Evolutionary conservation across 2,329 filamentous ascomycete genomes (phyloP).

Genomic region (Chaetomiaceae sp.): DNA sequence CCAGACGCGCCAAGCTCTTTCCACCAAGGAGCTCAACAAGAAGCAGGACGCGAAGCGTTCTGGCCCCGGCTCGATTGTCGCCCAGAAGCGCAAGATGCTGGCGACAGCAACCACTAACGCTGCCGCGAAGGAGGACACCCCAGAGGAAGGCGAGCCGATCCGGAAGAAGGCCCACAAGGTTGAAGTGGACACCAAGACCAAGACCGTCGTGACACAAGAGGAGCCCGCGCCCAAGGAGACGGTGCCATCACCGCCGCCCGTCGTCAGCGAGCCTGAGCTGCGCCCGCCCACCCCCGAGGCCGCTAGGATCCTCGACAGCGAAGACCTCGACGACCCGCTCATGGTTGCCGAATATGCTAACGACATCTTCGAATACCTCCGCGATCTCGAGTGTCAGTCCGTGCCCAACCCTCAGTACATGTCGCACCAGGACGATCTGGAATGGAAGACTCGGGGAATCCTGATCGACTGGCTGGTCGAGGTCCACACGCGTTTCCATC

Average conservation of each 20-base stretch:
- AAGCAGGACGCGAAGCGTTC: constrained; percentile 69
- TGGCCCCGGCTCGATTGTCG: constrained; percentile 62
- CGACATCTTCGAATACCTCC: constrained; percentile 96
- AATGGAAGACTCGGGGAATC: constrained; percentile 98
- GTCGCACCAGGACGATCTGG: constrained; percentile 86
- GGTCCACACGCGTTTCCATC: constrained; percentile 93
- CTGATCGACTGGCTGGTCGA: constrained; percentile 98
- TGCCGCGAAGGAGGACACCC: constrained; percentile 56
- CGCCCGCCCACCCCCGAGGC: constrained; percentile 30
- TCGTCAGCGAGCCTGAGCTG: constrained; percentile 25
- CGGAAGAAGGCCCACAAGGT: constrained; percentile 59
- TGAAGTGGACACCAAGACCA: constrained; percentile 46
- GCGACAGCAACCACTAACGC: constrained; percentile 42
- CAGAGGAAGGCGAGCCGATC: constrained; percentile 64
- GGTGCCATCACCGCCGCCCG: constrained; percentile 27
- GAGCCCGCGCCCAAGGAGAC: constrained; percentile 31
- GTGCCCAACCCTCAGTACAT: constrained; percentile 93
- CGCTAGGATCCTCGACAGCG: constrained; percentile 69
- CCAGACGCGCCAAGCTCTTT: constrained; percentile 54
- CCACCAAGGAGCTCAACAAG: constrained; percentile 44
- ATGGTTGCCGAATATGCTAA: constrained; percentile 98
- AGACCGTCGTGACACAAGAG: constrained; percentile 27
- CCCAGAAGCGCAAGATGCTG: constrained; percentile 63
- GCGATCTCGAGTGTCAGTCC: constrained; percentile 72
- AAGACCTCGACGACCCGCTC: constrained; percentile 87